Evolutionary conservation across 306 rosid species (phyloP).

Genomic region (Erythrophleum fordii): DNA sequence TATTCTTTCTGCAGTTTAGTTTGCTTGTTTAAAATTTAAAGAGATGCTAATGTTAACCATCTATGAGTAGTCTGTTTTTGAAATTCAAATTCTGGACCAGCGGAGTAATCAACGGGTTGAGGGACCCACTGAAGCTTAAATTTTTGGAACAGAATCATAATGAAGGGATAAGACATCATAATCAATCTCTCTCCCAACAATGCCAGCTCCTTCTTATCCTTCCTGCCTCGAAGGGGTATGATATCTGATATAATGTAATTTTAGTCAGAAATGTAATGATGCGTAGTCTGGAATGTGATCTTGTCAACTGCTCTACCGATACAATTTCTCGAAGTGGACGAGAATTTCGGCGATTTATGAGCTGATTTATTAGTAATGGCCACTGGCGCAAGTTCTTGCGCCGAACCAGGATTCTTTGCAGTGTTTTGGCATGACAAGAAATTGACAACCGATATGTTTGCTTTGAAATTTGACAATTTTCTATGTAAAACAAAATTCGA

Average conservation of each 20-base stretch:
- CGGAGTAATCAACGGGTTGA: not conserved
- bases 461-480: too few species aligned
- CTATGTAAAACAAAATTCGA: too few species aligned
- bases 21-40: conserved; percentile 20
- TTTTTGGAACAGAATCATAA: conserved; percentile 31
- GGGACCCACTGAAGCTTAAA: conserved; percentile 36
- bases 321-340: conserved; percentile 30
- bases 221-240: conserved; percentile 48
- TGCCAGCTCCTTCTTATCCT: conserved; percentile 50
- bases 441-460: too few species aligned
- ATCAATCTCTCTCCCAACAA: conserved; percentile 33
- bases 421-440: too few species aligned
- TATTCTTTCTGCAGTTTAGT: conserved; percentile 6
- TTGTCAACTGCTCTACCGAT: conserved; percentile 51
- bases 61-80: conserved; percentile 23
- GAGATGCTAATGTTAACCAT: conserved; percentile 28
- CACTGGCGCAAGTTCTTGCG: too few species aligned
- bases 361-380: not conserved
- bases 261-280: conserved; percentile 51
- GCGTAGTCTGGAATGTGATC: conserved; percentile 34
- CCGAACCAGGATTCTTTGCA: too few species aligned
- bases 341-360: not conserved
- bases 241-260: conserved; percentile 27
- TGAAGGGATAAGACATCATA: conserved; percentile 43
- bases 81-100: conserved; percentile 39